Base-by-base conservation (phyloP, 371 early-diverging fungal genomes). In the Mortierella sp. region DNA sequence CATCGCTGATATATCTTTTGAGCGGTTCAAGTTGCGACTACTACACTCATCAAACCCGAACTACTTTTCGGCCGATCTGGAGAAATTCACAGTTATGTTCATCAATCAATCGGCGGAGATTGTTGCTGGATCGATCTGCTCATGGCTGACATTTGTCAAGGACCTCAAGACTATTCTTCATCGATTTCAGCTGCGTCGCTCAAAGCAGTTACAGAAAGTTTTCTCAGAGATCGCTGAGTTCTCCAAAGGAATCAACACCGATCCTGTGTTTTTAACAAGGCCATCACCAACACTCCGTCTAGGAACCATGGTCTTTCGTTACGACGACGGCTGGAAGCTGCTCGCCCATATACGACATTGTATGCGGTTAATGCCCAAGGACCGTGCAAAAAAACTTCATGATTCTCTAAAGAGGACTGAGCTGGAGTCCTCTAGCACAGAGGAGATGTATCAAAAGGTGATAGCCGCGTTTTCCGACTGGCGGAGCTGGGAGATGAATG, bases 291-390 rank as follows among this genome's bases (percentile, higher is more conserved):
- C 92, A 46, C 86, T 93, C 58, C 72, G 89, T n/a, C 60, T 93
- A n/a, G 91, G 91, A 3, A 84, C 86, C 4, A 55, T 73, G 57
- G 81, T 83, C 54, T 87, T 88, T 54, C 87, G 93, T 59, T 84
- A 83, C 14, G 91, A 91, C 60, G 83, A 83, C 13, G 91, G 91
- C 16, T 95, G 95, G 95, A 93, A 91, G 59, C 55, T 95, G 2
- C 63, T 95, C 6, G 85, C 84, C 3, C 87, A 91, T 40, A 82
- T 94, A 66, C 81, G 94, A 10, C 88, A 90, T 62, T 88, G 88
- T 54, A 76, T 88, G 56, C 78, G 87, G 0, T 57, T 64, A 1
- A 83, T 88, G 82, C 79, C 83, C 8, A 21, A 65, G 22, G 56
- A 69, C 4, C 65, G 59, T 10, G 71, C 80, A 9, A 82, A 81